These are phyloP conservation scores for Cystobasidium slooffiae DNA, from an alignment of 1,284 basidiomycete genomes.

Conservation along the genomic window DNA sequence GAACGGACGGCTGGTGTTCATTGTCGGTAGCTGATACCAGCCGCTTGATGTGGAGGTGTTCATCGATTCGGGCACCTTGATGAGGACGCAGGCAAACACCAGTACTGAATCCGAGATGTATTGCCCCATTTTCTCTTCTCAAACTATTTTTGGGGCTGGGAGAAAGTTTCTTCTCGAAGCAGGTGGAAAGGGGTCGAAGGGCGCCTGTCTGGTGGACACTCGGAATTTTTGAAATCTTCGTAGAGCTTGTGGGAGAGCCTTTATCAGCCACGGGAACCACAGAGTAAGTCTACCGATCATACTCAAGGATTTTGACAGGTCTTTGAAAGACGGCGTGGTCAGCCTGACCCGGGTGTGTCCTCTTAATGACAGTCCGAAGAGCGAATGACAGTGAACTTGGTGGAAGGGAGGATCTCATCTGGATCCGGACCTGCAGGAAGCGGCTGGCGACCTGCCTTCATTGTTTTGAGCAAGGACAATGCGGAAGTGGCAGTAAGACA, in stretches of 20 bases:
- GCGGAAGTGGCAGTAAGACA: background rate
- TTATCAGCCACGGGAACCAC: slow-evolving; percentile 1
- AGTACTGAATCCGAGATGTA: background rate
- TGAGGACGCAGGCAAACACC: background rate
- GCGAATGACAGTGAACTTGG: background rate
- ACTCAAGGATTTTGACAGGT: slow-evolving; percentile 2
- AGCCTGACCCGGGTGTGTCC: background rate
- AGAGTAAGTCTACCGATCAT: slow-evolving; percentile 2
- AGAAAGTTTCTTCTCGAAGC: background rate
- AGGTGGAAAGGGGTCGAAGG: background rate
- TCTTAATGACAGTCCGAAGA: slow-evolving; percentile 1
- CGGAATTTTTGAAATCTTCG: slow-evolving; percentile 2
- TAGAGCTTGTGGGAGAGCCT: background rate
- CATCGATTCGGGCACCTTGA: slow-evolving; percentile 1
- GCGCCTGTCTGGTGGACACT: slow-evolving; percentile 1
- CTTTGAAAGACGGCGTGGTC: background rate
- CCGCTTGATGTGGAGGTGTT: slow-evolving; percentile 1
- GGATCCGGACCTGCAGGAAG: background rate
- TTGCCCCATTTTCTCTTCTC: slow-evolving; percentile 1
- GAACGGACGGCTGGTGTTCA: background rate
- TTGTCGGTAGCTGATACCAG: background rate
- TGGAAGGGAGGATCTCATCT: background rate
- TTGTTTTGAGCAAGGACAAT: slow-evolving; percentile 2
- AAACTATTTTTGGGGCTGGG: background rate
- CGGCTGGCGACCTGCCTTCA: background rate